Conservation (phyloP, 1,284 basidiomycete genomes). For the Rhizoctonia solani region DNA sequence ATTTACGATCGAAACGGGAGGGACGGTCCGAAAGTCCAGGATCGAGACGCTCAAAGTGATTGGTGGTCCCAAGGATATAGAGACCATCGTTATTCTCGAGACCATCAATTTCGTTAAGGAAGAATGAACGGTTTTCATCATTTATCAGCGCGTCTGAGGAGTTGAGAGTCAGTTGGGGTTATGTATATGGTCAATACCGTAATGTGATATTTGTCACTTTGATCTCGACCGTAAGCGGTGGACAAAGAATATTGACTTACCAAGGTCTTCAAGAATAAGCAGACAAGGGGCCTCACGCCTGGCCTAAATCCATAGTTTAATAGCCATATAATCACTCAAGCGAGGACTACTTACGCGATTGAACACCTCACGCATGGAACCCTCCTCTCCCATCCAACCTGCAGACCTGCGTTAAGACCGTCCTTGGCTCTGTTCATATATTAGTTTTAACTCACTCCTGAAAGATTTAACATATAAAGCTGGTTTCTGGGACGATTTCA, state of each 20-base stretch:
- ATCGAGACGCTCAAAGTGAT: conserved; percentile 79
- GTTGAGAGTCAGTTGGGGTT: neutral
- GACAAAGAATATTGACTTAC: conserved; percentile 61
- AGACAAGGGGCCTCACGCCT: conserved; percentile 64
- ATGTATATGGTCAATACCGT: too few relatives aligned
- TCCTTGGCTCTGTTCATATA: neutral
- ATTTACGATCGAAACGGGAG: conserved; percentile 83
- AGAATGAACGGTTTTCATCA: conserved; percentile 76
- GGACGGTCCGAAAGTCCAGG: conserved; percentile 73
- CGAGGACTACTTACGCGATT: conserved; percentile 59
- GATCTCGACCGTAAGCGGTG: too few relatives aligned
- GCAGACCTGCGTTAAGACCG: neutral
- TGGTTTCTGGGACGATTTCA: conserved; percentile 49
- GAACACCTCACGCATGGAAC: conserved; percentile 65
- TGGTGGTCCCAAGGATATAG: conserved; percentile 78
- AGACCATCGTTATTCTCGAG: conserved; percentile 75
- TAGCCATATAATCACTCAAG: conserved; percentile 2
- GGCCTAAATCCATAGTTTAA: conserved; percentile 32
- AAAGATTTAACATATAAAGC: conserved; percentile 74
- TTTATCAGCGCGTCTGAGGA: conserved; percentile 36
- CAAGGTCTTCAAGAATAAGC: conserved; percentile 78
- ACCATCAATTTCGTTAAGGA: conserved; percentile 71
- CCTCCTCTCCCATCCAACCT: conserved; percentile 71
- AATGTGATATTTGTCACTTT: neutral
- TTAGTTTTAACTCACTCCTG: conserved; percentile 41